phyloP scores from a whole-genome alignment of 2,329 filamentous ascomycete genomes.

The Teratosphaeria nubilosa region DNA sequence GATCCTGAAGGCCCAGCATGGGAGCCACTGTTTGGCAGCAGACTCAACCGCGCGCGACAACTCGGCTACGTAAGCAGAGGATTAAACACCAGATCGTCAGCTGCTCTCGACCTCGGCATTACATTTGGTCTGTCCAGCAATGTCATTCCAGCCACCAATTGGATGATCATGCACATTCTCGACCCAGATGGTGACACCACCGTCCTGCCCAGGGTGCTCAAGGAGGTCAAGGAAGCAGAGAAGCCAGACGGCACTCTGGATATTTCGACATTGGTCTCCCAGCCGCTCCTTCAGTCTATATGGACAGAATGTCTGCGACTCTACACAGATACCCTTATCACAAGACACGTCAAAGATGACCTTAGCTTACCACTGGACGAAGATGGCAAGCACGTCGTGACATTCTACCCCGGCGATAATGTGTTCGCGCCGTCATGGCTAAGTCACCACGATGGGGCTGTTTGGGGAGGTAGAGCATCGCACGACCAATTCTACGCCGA shows the following conservation, averaged over 20 bases:
- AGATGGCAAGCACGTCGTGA: slow-evolving; percentile 14
- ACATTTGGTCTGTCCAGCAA: slow-evolving; percentile 24
- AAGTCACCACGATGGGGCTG: slow-evolving; percentile 17
- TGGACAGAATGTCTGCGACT: slow-evolving; percentile 26
- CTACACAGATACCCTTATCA: slow-evolving; percentile 23
- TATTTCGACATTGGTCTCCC: slow-evolving; percentile 16
- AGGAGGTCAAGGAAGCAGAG: slow-evolving; percentile 16
- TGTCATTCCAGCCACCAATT: slow-evolving; percentile 23
- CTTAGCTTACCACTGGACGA: slow-evolving; percentile 19
- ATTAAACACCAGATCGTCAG: slow-evolving; percentile 12
- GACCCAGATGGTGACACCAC: slow-evolving; percentile 15
- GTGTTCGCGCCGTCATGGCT: slow-evolving; percentile 23
- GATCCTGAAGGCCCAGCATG: slow-evolving; percentile 18
- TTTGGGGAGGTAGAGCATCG: slow-evolving; percentile 13
- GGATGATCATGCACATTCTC: slow-evolving; percentile 26
- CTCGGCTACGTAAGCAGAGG: slow-evolving; percentile 14
- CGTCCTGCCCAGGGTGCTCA: slow-evolving; percentile 17
- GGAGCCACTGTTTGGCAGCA: slow-evolving; percentile 22
- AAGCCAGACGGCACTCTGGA: slow-evolving; percentile 18
- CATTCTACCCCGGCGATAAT: slow-evolving; percentile 17
- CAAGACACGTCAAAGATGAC: slow-evolving; percentile 19
- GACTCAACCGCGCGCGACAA: slow-evolving; percentile 22
- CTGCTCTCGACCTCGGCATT: slow-evolving; percentile 21
- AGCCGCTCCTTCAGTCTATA: slow-evolving; percentile 25
- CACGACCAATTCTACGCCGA: slow-evolving; percentile 18